Base-by-base conservation (phyloP, 768 basidiomycete genomes). In the Kwoniella pini region DNA sequence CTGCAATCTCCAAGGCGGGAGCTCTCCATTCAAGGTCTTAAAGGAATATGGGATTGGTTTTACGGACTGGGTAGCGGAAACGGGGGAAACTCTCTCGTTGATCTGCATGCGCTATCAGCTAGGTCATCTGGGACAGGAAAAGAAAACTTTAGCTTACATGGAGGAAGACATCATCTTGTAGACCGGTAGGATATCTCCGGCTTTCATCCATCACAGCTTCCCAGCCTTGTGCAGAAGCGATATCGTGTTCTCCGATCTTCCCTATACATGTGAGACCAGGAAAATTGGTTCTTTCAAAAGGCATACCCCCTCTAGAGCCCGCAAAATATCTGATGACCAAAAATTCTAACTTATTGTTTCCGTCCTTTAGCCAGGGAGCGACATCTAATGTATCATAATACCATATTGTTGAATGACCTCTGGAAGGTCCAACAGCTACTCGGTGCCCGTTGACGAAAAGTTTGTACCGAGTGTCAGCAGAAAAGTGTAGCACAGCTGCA, bases 401-500 rank as follows among this genome's bases (percentile, higher is more conserved):
- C 67, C 67, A 68, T 52, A 57, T 53, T 33, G 49, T 33, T 0
- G 63, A 46, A 33, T 57, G 58, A 22, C 56, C 51, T 39, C 61
- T 40, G 3, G 60, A 45, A 19, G 67, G 67, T 5, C 67, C 67
- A 17, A 68, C 60, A 15, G 44, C 31, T 7, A 68, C 63, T 42
- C 67, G 51, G 1, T 28, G 21, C 17, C 67, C 63, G 42, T 68
- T 68, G 27, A 68, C 54, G 31, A 59, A 43, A 27, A 68, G 63
- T 54, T 68, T 68, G 57, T 68, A 68, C 22, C 67, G 55, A 21
- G 67, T 68, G 39, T 68, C 67, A 11, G 67, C 67, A 1, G 60
- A 54, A 31, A 54, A 61, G 38, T 61, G 60, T 26, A 61, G 13
- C 13, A 49, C 11, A 4, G 60, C 60, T 19, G 43, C 36, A 2